Base-by-base conservation (phyloP, 305 asterid species). In the Fraxinus baroniana region DNA sequence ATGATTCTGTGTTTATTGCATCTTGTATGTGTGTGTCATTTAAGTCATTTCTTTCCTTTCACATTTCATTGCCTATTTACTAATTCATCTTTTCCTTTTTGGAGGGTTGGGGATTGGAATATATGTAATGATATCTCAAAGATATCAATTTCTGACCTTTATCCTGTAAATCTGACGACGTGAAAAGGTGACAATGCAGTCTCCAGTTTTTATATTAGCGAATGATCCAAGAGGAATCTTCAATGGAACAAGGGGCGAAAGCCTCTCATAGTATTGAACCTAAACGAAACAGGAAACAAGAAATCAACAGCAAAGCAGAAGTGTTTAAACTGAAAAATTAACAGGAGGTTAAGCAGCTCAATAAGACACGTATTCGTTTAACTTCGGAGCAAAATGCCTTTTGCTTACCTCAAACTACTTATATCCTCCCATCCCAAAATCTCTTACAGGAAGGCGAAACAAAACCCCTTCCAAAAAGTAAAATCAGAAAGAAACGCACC, bases 141-240 rank as follows among this genome's bases (percentile, higher is more conserved):
- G 32, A 78, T 26, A 35, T 64, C 77, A 30, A 30, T 24, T 83
- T 41, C 88, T 78, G 80, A 93, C 99, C 98, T 94, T 95, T 74
- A 93, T 80, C 28, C 84, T 87, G 91, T 93, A 95, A 90, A 94
- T 93, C 44, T 87, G 85, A n/a, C 82, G 20, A 28, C 98, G 94
- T 78, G 99, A 94, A 88, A 95, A 95, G 71, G 99, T 87, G 85
- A 94, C 99, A 83, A 95, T 85, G 88, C 99, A 95, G 88, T 95
- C 99, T 57, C 98, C 99, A 52, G 90, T 93, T 83, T 62, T 87
- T 74, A 94, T 87, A 83, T 92, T 88, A 73, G 97, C 88, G 86
- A 86, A 91, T 9, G 95, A 86, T 80, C 98, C 97, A 84, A 95
- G 91, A 39, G 98, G 93, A 84, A 78, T 90, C 85, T 85, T 86